Conservation (phyloP, 1,139 yeast genomes). For the Diutina neorugosa region DNA sequence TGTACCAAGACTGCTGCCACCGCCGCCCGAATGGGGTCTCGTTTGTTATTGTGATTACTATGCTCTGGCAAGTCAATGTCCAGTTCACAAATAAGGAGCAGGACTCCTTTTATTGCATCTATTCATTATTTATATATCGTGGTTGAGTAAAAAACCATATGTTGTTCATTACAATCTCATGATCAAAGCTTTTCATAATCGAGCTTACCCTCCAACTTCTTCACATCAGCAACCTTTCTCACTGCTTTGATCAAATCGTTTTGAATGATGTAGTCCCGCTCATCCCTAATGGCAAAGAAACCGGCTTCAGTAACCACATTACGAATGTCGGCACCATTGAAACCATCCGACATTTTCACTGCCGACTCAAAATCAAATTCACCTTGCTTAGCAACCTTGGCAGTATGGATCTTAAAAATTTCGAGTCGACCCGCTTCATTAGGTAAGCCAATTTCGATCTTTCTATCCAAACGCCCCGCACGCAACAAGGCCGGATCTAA, state of each 20-base stretch:
- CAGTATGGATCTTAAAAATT: slow-evolving; percentile 87
- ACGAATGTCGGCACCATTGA: slow-evolving; percentile 97
- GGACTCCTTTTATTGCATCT: neutral
- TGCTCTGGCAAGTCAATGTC: neutral
- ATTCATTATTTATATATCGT: neutral
- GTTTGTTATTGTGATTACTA: neutral
- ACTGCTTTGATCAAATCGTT: slow-evolving; percentile 96
- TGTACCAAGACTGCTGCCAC: neutral
- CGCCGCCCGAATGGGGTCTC: neutral
- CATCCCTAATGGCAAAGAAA: slow-evolving; percentile 95
- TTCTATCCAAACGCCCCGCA: slow-evolving; percentile 97
- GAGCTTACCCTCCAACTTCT: slow-evolving; percentile 92
- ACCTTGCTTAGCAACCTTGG: slow-evolving; percentile 80
- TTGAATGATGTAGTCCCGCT: slow-evolving; percentile 87
- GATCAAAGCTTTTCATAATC: slow-evolving; percentile 65
- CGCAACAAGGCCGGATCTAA: slow-evolving; percentile 97
- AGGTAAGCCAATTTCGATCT: slow-evolving; percentile 92
- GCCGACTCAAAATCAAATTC: slow-evolving; percentile 96
- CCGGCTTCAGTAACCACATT: slow-evolving; percentile 99
- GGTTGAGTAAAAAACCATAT: neutral
- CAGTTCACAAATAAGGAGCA: neutral
- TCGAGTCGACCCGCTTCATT: slow-evolving; percentile 95
- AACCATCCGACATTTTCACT: slow-evolving; percentile 97
- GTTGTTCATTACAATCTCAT: neutral
- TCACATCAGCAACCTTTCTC: slow-evolving; percentile 91